Evolutionary conservation across 495 filamentous ascomycete genomes (phyloP), one percentile per base, ranked within the genome.

Genomic region (Penicillium psychrofluorescens): DNA sequence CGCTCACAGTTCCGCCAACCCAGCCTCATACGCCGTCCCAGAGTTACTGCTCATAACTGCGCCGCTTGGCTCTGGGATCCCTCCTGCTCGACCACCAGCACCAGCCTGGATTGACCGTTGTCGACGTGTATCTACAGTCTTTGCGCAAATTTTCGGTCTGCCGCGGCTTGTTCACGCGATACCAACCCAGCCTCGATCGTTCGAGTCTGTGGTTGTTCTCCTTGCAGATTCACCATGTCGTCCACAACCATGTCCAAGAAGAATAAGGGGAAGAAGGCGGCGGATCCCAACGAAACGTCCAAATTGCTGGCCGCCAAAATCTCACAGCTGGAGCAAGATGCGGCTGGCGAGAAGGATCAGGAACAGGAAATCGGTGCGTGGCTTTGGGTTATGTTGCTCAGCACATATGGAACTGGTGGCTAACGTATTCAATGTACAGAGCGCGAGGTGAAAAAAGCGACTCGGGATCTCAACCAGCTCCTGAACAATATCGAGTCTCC

Each of bases 291-390:
- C 52, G 89, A 96, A 54, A 86, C 88, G 9, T 86, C 84, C 33
- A 95, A 96, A 68, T 76, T 95, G 44, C 76, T 98, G 38, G 84
- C 88, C 27, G 88, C 89, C 28, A 90, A 91, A 64, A 96, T 98
- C 52, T 91, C 90, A 16, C 94, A 97, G 71, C 67, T 98, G 50
- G 92, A 98, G 63, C 82, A 84, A 32, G 89, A 95, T 74, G 83
- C 84, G 40, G 89, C 89, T 15, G 87, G 87, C 41, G 90, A 96
- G 52, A 95, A 92, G 68, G 90, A 96, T 49, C 87, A 96, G 64
- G 90, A 95, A 61, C 81, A 80, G 45, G 92, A 96, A 71, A 96
- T 98, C 63, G 92, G 90, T 96, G 74, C 60, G 90, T 90, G 44
- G 50, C 46, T 50, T 48, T 49, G 33, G 44, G 40, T 51, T n/a